Conservation (phyloP, 164 flowering plant genomes). For the Chimonanthus praecox region DNA sequence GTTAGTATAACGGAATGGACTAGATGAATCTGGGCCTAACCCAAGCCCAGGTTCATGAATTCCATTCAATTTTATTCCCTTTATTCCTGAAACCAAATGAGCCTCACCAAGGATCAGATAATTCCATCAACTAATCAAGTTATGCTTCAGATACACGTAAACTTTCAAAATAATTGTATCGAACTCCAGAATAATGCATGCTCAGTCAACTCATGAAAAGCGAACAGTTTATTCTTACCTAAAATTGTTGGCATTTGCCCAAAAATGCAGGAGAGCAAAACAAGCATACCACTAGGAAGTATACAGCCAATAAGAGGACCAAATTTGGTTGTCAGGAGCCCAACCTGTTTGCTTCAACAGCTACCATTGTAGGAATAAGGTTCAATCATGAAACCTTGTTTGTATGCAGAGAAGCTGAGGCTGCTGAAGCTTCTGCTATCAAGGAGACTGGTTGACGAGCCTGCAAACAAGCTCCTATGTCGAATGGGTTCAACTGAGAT, state of each 20-base stretch:
- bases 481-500: slow-evolving; percentile 75
- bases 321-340: slow-evolving; percentile 4
- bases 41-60: too few relatives aligned
- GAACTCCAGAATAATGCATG: background rate
- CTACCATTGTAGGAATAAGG: background rate
- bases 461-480: slow-evolving; percentile 91
- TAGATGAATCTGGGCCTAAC: too few relatives aligned
- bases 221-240: slow-evolving; percentile 8
- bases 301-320: background rate
- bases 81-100: background rate
- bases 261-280: slow-evolving; percentile 14
- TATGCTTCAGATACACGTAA: background rate
- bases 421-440: slow-evolving; percentile 79
- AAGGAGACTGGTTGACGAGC: slow-evolving; percentile 89
- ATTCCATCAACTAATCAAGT: background rate
- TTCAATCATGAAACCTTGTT: slow-evolving; percentile 23
- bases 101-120: background rate
- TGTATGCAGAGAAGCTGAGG: slow-evolving; percentile 51
- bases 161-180: background rate
- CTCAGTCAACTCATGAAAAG: background rate
- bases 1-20: too few relatives aligned
- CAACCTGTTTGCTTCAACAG: slow-evolving; percentile 1
- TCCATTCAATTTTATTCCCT: too few relatives aligned
- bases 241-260: background rate
- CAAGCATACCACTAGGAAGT: slow-evolving; percentile 8